Evolutionary conservation across 805 yeast species (phyloP).

Genomic region (Zygosaccharomyces pseudorouxii): DNA sequence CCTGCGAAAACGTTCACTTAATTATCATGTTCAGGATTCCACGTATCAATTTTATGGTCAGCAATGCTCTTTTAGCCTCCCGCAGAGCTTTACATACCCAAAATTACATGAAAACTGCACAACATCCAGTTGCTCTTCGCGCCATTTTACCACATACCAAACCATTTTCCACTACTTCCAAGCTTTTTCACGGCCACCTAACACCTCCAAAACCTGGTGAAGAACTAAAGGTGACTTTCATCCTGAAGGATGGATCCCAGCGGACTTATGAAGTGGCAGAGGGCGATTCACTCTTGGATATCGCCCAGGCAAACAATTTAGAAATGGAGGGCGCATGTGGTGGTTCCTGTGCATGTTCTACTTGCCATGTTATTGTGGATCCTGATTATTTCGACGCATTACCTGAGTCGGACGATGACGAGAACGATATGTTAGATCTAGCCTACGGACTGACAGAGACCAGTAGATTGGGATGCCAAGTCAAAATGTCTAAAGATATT

Average conservation of each 20-base stretch:
- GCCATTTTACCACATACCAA: background rate
- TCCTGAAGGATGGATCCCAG: constrained; percentile 87
- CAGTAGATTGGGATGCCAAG: constrained; percentile 92
- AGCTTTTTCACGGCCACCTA: constrained; percentile 68
- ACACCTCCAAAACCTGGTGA: constrained; percentile 92
- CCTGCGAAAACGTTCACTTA: background rate
- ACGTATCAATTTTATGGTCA: background rate
- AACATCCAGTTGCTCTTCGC: background rate
- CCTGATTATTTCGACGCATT: constrained; percentile 88
- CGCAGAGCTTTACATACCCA: background rate
- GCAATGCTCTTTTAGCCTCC: background rate
- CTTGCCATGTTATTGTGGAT: constrained; percentile 94
- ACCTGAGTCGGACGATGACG: constrained; percentile 96
- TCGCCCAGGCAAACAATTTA: constrained; percentile 87
- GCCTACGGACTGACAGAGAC: constrained; percentile 98
- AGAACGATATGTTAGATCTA: constrained; percentile 95
- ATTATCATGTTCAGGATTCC: constrained; percentile 1
- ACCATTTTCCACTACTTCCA: constrained; percentile 20
- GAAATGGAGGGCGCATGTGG: constrained; percentile 99
- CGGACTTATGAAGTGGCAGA: constrained; percentile 79
- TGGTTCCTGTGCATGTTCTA: constrained; percentile 97
- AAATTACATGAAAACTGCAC: background rate
- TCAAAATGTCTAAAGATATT: constrained; percentile 78
- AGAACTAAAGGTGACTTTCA: constrained; percentile 80
- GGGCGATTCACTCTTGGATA: constrained; percentile 87